These are phyloP conservation scores for Aspergillus coremiiformis DNA, from an alignment of 495 filamentous ascomycete species.

Conservation along the genomic window DNA sequence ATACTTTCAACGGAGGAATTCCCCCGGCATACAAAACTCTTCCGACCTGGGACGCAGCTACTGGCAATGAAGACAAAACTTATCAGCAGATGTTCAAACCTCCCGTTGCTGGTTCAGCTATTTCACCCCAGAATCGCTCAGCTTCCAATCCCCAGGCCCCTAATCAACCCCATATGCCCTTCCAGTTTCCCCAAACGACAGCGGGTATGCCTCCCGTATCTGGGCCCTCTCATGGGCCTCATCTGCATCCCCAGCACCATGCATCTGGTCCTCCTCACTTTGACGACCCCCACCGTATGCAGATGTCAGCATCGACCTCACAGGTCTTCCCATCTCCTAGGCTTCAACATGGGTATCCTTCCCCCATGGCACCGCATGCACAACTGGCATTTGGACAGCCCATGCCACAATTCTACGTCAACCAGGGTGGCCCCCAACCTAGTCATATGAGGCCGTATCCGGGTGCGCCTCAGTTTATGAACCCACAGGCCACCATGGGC, in stretches of 20 bases:
- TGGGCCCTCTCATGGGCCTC: constrained; percentile 57
- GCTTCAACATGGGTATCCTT: constrained; percentile 63
- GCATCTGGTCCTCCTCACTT: constrained; percentile 55
- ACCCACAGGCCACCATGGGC: constrained; percentile 56
- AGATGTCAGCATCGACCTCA: constrained; percentile 68
- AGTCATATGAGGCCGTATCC: constrained; percentile 37
- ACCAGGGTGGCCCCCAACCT: constrained; percentile 51
- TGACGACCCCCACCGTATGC: constrained; percentile 80
- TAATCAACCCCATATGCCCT: constrained; percentile 71
- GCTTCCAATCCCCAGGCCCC: constrained; percentile 54
- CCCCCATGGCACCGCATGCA: constrained; percentile 57
- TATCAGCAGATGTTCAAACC: constrained; percentile 74
- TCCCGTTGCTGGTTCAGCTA: constrained; percentile 41
- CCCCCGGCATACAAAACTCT: constrained; percentile 67
- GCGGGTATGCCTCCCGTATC: constrained; percentile 30
- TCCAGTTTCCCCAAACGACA: constrained; percentile 49
- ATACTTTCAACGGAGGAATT: constrained; percentile 63
- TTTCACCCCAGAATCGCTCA: constrained; percentile 61
- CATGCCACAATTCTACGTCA: constrained; percentile 62
- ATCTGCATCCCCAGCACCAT: constrained; percentile 58
- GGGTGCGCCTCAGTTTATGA: constrained; percentile 56
- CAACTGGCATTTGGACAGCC: constrained; percentile 68
- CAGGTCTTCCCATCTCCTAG: constrained; percentile 75
- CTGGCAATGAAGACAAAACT: constrained; percentile 57
- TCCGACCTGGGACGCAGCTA: constrained; percentile 66